A percentile compares a stretch with the other conserved stretches of the same genome.
Evolutionary conservation across 129 eudicot genomes (phyloP).

Genomic region (Artemisia argyi): DNA sequence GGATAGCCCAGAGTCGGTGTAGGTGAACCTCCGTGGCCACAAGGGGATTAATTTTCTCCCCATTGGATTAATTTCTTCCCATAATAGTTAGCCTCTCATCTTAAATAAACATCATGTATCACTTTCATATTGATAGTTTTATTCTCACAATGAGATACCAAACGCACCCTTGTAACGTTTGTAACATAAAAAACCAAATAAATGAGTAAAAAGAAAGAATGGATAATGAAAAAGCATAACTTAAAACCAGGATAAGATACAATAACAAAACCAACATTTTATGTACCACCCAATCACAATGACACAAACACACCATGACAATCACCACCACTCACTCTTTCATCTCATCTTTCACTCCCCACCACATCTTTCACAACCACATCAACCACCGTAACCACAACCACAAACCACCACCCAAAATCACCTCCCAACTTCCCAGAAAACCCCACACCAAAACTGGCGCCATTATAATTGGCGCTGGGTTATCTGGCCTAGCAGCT

Average conservation of each 20-base stretch:
- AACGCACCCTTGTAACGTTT: no score
- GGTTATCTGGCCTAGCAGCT: constrained; percentile 92
- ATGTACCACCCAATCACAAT: constrained; percentile 34
- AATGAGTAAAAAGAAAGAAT: no score
- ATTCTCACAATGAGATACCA: no score
- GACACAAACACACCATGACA: constrained; percentile 9
- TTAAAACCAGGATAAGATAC: constrained; percentile 5
- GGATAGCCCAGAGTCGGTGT: no score
- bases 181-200: no score
- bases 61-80: no score
- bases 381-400: constrained; percentile 27
- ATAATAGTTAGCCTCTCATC: no score
- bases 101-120: no score
- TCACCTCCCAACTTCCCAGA: constrained; percentile 41
- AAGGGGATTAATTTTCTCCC: no score
- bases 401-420: constrained; percentile 34
- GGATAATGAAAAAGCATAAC: not conserved
- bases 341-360: constrained; percentile 30
- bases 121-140: no score
- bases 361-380: constrained; percentile 24
- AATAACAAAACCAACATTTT: constrained; percentile 19
- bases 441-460: constrained; percentile 47
- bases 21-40: no score
- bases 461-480: constrained; percentile 81
- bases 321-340: constrained; percentile 30